These are phyloP conservation scores for Hypseocharis bilobata DNA, from an alignment of 441 rosid genomes.

Conservation along the genomic window DNA sequence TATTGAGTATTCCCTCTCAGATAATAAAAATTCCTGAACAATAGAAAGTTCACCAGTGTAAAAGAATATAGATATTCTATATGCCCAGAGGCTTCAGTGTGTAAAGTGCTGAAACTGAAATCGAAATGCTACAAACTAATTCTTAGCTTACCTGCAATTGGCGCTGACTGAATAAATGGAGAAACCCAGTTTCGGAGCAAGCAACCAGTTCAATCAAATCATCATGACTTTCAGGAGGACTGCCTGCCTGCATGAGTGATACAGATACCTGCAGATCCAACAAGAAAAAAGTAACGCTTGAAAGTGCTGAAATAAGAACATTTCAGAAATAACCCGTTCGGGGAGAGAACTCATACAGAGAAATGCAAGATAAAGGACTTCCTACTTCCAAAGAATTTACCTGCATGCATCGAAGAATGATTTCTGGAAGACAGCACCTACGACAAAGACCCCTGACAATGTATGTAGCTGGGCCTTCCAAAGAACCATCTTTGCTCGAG, in stretches of 20 bases:
- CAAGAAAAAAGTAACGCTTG: neutral
- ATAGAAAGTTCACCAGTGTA: conserved; percentile 1
- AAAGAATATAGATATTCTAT: neutral
- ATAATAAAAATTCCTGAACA: conserved; percentile 70
- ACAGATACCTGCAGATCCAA: conserved; percentile 55
- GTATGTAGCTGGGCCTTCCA: conserved; percentile 68
- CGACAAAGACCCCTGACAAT: conserved; percentile 80
- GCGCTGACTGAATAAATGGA: conserved; percentile 77
- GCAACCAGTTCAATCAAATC: conserved; percentile 75
- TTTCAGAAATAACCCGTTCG: neutral
- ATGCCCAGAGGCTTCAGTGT: neutral
- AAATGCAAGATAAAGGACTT: neutral
- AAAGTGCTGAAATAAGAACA: conserved; percentile 1
- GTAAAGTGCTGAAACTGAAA: neutral
- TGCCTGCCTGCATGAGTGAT: conserved; percentile 57
- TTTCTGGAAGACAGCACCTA: conserved; percentile 90
- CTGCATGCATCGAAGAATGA: conserved; percentile 84
- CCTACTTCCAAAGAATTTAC: conserved; percentile 30
- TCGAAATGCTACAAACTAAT: neutral
- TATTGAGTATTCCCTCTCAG: conserved; percentile 76
- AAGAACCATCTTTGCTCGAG: conserved; percentile 57
- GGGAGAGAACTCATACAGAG: neutral
- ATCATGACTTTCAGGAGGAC: conserved; percentile 62
- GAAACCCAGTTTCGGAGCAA: conserved; percentile 54
- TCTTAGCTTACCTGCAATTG: conserved; percentile 60